phyloP scores from a whole-genome alignment of 208 protist genomes.

The Crithidia brevicula region DNA sequence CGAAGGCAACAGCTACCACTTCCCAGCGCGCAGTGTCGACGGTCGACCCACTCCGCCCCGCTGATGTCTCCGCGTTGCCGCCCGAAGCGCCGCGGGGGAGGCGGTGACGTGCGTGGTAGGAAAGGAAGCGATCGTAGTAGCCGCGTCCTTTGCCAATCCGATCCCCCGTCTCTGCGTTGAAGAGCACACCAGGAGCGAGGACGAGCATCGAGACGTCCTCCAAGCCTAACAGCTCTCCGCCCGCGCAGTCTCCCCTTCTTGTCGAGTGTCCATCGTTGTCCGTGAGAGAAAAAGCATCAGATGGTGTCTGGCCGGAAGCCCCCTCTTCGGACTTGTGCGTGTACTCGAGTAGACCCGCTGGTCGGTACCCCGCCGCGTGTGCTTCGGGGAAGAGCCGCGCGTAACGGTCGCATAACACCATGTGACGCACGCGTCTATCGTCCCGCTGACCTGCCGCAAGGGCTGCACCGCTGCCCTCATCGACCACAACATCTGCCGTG shows the following conservation, averaged over 20 bases:
- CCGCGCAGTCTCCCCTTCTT: too few relatives aligned
- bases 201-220: conserved; percentile 45
- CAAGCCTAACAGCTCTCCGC: neutral
- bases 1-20: conserved; percentile 30
- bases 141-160: conserved; percentile 86
- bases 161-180: conserved; percentile 45
- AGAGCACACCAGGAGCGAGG: conserved; percentile 75
- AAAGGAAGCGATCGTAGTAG: conserved; percentile 88
- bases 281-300: too few relatives aligned
- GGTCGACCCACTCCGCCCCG: too few relatives aligned
- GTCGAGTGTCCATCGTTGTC: too few relatives aligned
- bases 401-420: conserved; percentile 34
- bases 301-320: too few relatives aligned
- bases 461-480: too few relatives aligned
- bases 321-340: neutral
- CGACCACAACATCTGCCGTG: too few relatives aligned
- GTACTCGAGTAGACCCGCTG: conserved; percentile 27
- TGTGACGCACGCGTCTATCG: conserved; percentile 4
- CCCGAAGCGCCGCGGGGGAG: neutral
- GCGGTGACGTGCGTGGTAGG: conserved; percentile 28
- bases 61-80: neutral
- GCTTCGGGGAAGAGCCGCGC: conserved; percentile 17
- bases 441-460: too few relatives aligned
- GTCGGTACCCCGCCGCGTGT: conserved; percentile 26
- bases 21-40: conserved; percentile 8